phyloP scores from a whole-genome alignment of 108 stramenopile genomes.

The Stephanodiscus minutulus region DNA sequence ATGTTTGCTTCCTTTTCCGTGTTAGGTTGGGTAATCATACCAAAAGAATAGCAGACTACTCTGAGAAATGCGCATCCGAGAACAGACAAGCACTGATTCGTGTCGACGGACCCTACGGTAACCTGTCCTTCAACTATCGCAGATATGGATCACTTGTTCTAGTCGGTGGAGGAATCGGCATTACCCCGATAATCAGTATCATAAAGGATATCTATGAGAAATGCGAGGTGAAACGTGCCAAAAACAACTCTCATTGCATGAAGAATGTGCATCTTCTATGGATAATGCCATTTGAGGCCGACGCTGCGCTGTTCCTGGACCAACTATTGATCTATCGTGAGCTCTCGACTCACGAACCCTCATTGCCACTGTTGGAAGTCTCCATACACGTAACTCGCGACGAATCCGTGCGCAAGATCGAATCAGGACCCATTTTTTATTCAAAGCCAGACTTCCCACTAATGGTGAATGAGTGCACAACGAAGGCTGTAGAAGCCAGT shows the following conservation, averaged over 20 bases:
- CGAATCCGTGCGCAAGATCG: neutral
- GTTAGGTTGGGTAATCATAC: slow-evolving; percentile 27
- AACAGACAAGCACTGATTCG: slow-evolving; percentile 30
- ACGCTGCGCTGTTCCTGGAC: slow-evolving; percentile 9
- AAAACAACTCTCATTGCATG: neutral
- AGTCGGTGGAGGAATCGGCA: slow-evolving; percentile 32
- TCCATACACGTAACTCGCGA: slow-evolving; percentile 1
- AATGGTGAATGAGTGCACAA: slow-evolving; percentile 3
- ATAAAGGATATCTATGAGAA: slow-evolving; percentile 27
- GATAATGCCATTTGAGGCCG: slow-evolving; percentile 8
- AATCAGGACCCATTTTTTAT: slow-evolving; percentile 5
- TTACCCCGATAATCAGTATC: slow-evolving; percentile 25
- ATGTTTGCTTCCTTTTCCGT: neutral
- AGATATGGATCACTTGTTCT: slow-evolving; percentile 23
- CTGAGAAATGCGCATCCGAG: slow-evolving; percentile 24
- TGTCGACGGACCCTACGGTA: slow-evolving; percentile 29
- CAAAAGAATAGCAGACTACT: slow-evolving; percentile 19
- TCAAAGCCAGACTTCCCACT: slow-evolving; percentile 1
- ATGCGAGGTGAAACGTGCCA: neutral
- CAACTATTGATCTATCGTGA: slow-evolving; percentile 10
- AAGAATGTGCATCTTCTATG: slow-evolving; percentile 7
- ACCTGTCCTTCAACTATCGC: slow-evolving; percentile 28
- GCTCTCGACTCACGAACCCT: slow-evolving; percentile 8
- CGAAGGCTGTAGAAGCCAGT: neutral
- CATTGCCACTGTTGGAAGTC: slow-evolving; percentile 6